Percentiles rank a stretch among this genome's conserved stretches.
These are phyloP conservation scores for Orbilia oligospora DNA, from an alignment of 2,329 filamentous ascomycete genomes.

Conservation along the genomic window DNA sequence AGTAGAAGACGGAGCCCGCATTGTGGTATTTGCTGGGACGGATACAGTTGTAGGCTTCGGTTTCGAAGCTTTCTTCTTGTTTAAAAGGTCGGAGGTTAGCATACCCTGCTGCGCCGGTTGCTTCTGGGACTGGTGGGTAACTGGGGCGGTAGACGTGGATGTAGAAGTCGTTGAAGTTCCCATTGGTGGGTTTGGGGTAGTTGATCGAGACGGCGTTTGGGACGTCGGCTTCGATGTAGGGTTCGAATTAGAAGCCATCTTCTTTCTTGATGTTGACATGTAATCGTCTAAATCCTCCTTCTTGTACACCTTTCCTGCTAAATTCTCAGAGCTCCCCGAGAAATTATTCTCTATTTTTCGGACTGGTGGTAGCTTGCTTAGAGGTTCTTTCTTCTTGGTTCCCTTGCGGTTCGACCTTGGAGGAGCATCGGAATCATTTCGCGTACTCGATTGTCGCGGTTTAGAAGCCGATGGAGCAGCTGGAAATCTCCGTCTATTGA, in stretches of 20 bases:
- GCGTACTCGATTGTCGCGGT: slow-evolving; percentile 27
- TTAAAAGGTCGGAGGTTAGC: slow-evolving; percentile 82
- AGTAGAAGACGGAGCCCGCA: slow-evolving; percentile 84
- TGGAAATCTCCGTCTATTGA: slow-evolving; percentile 75
- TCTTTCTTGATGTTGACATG: slow-evolving; percentile 70
- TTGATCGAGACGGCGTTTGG: slow-evolving; percentile 35
- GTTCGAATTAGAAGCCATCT: slow-evolving; percentile 45
- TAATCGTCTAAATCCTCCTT: slow-evolving; percentile 73
- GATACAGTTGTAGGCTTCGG: slow-evolving; percentile 68
- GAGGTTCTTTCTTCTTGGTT: slow-evolving; percentile 67
- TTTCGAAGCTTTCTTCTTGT: slow-evolving; percentile 74
- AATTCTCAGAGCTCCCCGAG: slow-evolving; percentile 67
- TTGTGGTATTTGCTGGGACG: slow-evolving; percentile 82
- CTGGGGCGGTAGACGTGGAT: slow-evolving; percentile 2
- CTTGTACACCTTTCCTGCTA: slow-evolving; percentile 72
- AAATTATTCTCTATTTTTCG: slow-evolving; percentile 69
- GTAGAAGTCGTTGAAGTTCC: neutral
- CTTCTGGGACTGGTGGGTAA: slow-evolving; percentile 66
- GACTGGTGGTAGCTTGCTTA: slow-evolving; percentile 68
- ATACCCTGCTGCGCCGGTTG: slow-evolving; percentile 74
- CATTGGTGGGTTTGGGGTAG: slow-evolving; percentile 48
- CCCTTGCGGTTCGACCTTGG: slow-evolving; percentile 58
- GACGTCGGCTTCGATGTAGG: slow-evolving; percentile 37
- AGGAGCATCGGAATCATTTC: slow-evolving; percentile 49
- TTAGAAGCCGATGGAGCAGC: slow-evolving; percentile 59